Conservation (phyloP, 768 basidiomycete genomes). For the Leccinum disarticulatum region DNA sequence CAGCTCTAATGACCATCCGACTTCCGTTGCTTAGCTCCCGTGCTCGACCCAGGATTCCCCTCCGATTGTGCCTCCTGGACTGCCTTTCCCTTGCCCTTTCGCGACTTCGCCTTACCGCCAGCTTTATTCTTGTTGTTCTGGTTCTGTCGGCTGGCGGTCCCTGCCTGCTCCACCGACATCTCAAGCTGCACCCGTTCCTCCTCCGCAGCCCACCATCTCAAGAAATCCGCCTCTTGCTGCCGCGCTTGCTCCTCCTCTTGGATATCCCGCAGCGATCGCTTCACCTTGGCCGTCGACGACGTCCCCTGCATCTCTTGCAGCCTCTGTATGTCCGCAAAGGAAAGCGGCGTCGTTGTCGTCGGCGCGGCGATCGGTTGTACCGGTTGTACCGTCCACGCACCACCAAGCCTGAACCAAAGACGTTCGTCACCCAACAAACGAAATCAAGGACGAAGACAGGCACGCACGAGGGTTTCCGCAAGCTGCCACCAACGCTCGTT, state of each 20-base stretch:
- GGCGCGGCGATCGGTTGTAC: slow-evolving; percentile 45
- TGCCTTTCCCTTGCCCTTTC: slow-evolving; percentile 14
- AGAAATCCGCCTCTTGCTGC: slow-evolving; percentile 73
- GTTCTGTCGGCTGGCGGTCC: background rate
- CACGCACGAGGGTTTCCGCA: slow-evolving; percentile 53
- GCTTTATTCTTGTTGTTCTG: slow-evolving; percentile 1
- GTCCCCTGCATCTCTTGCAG: slow-evolving; percentile 60
- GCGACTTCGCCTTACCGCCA: slow-evolving; percentile 2
- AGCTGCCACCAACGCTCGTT: slow-evolving; percentile 16
- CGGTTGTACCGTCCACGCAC: slow-evolving; percentile 66
- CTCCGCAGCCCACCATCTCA: slow-evolving; percentile 88
- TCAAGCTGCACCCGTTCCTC: slow-evolving; percentile 67
- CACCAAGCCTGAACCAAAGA: slow-evolving; percentile 26
- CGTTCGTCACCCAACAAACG: background rate
- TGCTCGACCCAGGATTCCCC: background rate
- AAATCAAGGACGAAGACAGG: background rate
- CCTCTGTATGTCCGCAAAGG: slow-evolving; percentile 84
- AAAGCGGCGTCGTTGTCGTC: slow-evolving; percentile 39
- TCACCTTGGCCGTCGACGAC: slow-evolving; percentile 42
- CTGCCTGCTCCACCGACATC: slow-evolving; percentile 20
- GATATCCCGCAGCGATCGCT: slow-evolving; percentile 73
- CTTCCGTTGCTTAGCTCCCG: slow-evolving; percentile 4
- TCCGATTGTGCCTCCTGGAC: background rate
- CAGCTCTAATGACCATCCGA: background rate
- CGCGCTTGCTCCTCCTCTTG: slow-evolving; percentile 78